Evolutionary conservation across 257 asterid genomes (phyloP), one percentile per base, ranked within the genome.

Genomic region (Solanum lignicaule): DNA sequence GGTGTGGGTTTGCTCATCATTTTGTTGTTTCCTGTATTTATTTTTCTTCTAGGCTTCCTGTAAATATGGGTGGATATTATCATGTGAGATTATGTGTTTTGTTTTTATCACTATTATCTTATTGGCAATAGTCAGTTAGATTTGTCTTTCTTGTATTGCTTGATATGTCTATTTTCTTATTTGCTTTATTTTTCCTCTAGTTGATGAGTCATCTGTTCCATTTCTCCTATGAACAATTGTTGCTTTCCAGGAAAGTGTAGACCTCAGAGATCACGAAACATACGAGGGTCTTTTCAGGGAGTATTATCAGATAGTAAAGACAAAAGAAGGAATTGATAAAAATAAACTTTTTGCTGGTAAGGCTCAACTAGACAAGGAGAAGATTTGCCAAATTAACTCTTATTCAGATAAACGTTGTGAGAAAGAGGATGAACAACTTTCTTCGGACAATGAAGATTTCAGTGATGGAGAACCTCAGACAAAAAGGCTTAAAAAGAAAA

Each of bases 211-310:
- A 25, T 78, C 25, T 78, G 84, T 78, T 78, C 32, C 65, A 41
- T 78, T 78, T 78, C 84, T 41, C 84, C 46, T 78, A 78, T 41
- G 84, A 38, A 78, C 46, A 35, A 78, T 41, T 87, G 46, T 89
- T 87, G 60, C 78, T 91, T 91, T 87, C 84, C 92, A 97, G 98
- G 94, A 87, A 12, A 86, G 12, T 41, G 96, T 95, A 78, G 98
- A 95, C 88, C 94, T 97, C 79, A 88, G 87, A 21, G 95, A 95
- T 87, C 73, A 87, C 48, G 93, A 94, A 33, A 94, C 99, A 9
- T 8, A 2, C 25, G 98, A 96, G 93, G 98, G 98, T 33, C 90
- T 96, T 73, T 94, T 91, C 90, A 89, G 66, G 94, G 99, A 94
- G 76, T 95, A 95, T 87, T 96, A 96, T 88, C 41, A 39, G 83